Conservation (phyloP, 1,284 basidiomycete species). For the Fomitopsis palustris region DNA sequence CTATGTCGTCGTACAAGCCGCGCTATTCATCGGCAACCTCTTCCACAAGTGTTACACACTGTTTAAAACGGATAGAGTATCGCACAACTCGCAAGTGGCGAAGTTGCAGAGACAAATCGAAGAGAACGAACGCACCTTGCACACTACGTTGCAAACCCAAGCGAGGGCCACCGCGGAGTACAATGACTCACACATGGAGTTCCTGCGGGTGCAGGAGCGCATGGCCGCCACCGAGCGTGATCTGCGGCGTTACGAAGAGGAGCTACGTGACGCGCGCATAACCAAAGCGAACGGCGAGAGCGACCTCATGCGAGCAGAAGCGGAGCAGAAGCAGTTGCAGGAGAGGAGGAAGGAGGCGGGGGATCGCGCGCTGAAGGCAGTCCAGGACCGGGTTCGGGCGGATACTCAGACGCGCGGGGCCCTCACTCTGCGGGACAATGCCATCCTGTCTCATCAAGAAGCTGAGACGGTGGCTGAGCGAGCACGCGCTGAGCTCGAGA, state of each 20-base stretch:
- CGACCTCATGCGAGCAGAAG: neutral
- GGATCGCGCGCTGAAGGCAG: neutral
- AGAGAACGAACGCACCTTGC: neutral
- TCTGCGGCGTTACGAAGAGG: neutral
- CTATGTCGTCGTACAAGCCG: too few species aligned
- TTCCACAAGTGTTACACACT: neutral
- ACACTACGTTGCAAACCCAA: neutral
- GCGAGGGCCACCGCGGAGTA: neutral
- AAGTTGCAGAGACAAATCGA: neutral
- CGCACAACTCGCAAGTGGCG: neutral
- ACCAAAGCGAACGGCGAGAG: neutral
- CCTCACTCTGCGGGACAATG: neutral
- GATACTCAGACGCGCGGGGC: neutral
- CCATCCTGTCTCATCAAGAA: neutral
- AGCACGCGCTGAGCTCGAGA: neutral
- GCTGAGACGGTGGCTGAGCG: neutral
- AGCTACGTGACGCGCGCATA: neutral
- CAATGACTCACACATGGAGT: neutral
- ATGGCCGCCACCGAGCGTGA: neutral
- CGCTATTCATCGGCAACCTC: too few species aligned
- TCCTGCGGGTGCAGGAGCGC: neutral
- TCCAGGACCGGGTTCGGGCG: neutral
- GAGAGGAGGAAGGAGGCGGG: neutral
- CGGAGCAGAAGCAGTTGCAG: neutral
- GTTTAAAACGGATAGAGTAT: neutral